phyloP scores from a whole-genome alignment of 371 early-diverging fungal species.

The Mortierella sp. region DNA sequence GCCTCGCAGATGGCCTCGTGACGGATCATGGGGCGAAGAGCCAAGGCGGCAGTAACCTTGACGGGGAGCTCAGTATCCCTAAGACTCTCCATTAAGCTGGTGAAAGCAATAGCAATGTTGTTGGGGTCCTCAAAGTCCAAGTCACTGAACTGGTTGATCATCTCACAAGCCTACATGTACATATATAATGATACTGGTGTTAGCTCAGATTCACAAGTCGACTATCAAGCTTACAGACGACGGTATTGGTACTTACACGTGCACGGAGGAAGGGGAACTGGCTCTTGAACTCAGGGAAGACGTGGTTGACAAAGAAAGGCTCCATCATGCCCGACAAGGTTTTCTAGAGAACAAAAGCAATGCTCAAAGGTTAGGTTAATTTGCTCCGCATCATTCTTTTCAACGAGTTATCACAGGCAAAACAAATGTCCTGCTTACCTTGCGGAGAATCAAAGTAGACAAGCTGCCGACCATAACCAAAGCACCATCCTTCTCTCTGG shows the following conservation, averaged over 20 bases:
- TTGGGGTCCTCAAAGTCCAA: conserved; percentile 62
- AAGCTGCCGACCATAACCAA: conserved; percentile 86
- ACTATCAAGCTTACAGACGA: neutral
- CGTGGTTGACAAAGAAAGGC: conserved; percentile 83
- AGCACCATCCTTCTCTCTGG: conserved; percentile 91
- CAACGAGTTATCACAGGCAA: neutral
- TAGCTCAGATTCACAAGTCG: neutral
- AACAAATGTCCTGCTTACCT: conserved; percentile 68
- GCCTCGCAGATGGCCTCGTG: conserved; percentile 79
- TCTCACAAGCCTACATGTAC: conserved; percentile 58
- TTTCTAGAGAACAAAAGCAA: conserved; percentile 22
- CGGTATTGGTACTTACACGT: conserved; percentile 61
- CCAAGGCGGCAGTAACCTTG: conserved; percentile 88
- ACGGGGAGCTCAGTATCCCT: conserved; percentile 89
- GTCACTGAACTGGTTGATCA: conserved; percentile 60
- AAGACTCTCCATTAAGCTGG: conserved; percentile 76
- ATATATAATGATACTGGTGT: neutral
- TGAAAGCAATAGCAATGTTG: conserved; percentile 72
- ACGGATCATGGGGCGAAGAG: conserved; percentile 83
- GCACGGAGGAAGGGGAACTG: conserved; percentile 88
- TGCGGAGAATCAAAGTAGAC: conserved; percentile 70
- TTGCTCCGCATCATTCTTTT: neutral
- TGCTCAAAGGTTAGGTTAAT: conserved; percentile 2
- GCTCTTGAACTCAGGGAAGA: conserved; percentile 93
- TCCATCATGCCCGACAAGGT: conserved; percentile 72